Base-by-base conservation (phyloP, 139 green algal genomes). In the Chlorella sp. region DNA sequence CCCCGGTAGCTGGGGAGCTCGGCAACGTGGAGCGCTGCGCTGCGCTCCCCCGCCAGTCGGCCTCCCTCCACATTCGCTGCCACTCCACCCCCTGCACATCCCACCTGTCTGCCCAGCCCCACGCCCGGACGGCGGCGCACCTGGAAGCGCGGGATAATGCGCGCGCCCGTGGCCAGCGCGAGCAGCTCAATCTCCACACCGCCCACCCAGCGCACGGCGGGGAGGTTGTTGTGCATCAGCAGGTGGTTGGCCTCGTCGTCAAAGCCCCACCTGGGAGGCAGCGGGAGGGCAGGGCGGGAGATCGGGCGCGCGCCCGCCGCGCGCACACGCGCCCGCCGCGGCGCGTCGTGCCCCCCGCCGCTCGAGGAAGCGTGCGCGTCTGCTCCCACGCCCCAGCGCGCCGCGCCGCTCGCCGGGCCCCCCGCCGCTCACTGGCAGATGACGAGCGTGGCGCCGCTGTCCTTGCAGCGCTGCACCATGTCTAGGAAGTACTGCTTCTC, bases 191-290 rank as follows among this genome's bases (percentile, higher is more conserved):
- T 95, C 87, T 99, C 96, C 35, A 99, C 96, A 23, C 96, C 96
- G 15, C 96, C 96, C 38, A 99, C 96, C 91, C 91, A 96, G 5
- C 95, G 91, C 72, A 98, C 93, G 27, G 95, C 95, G 6, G 95
- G 95, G 71, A 98, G 86, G 3, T 94, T 79, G 36, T 95, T 68
- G 76, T 97, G 90, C 91, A 98, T 95, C 56, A 99, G 91, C 81
- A 99, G 85, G 86, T 99, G 95, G 83, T 99, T 99, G 46, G 96
- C 96, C 87, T 99, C 96, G 76, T 99, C 96, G 80, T 99, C 96
- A 81, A 99, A 99, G 58, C 96, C 95, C 71, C 60, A 7, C 12
- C 8, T 41, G 31, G 33, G 11, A 31, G 59, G 33, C 33, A 25
- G 35, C 9, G 33, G 59, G 25, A 25, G 59, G 27, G 8, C 8